phyloP scores from a whole-genome alignment of 805 yeast species.

The Lipomyces yamadae region DNA sequence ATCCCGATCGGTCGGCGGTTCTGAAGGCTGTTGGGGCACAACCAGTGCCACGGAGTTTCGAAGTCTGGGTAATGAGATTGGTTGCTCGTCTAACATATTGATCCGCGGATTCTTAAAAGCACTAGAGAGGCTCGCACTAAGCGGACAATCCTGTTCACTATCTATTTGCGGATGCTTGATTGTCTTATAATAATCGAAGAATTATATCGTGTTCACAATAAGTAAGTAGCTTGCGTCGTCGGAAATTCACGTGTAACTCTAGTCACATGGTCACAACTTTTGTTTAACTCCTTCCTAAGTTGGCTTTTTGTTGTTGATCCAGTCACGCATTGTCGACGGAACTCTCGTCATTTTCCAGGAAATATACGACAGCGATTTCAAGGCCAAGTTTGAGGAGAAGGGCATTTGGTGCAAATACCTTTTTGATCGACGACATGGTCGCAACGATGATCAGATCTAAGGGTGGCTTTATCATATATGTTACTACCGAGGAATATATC shows the following conservation, averaged over 20 bases:
- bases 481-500: slow-evolving; percentile 89
- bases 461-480: slow-evolving; percentile 93
- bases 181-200: too few species aligned
- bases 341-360: slow-evolving; percentile 65
- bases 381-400: slow-evolving; percentile 67
- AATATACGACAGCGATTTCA: slow-evolving; percentile 72
- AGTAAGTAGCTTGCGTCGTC: too few species aligned
- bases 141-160: too few species aligned
- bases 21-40: slow-evolving; percentile 7
- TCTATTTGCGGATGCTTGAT: too few species aligned
- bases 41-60: background rate
- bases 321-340: too few species aligned
- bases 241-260: too few species aligned
- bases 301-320: too few species aligned
- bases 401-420: slow-evolving; percentile 98
- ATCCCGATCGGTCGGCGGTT: slow-evolving; percentile 7
- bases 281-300: too few species aligned
- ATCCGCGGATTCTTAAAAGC: background rate
- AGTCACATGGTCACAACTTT: too few species aligned
- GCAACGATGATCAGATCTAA: slow-evolving; percentile 97
- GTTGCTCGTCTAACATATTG: background rate
- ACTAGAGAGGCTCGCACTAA: too few species aligned
- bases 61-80: slow-evolving; percentile 4
- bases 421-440: slow-evolving; percentile 94
- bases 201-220: too few species aligned